A percentile compares a stretch with the other conserved stretches of the same genome.
These are phyloP conservation scores for Neofusicoccum laricinum DNA, from an alignment of 2,329 filamentous ascomycete genomes.

Conservation along the genomic window DNA sequence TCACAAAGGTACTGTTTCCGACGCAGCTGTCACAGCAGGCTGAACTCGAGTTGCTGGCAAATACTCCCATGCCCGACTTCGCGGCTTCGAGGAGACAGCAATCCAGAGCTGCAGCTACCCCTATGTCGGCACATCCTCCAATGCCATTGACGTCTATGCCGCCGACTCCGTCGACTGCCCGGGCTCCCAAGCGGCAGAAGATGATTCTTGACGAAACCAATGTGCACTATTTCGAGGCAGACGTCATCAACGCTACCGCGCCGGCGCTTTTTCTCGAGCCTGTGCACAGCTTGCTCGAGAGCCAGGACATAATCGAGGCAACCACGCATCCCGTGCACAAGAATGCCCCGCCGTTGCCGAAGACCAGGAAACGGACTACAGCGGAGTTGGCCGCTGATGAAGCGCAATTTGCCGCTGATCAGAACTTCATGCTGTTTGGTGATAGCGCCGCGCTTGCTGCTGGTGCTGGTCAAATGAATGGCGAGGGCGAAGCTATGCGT, in stretches of 20 bases:
- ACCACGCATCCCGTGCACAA: slow-evolving; percentile 76
- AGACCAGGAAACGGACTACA: slow-evolving; percentile 86
- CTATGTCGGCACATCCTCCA: slow-evolving; percentile 59
- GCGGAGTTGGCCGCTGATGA: slow-evolving; percentile 95
- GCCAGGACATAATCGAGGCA: slow-evolving; percentile 67
- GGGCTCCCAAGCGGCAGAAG: slow-evolving; percentile 63
- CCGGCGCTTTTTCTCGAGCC: slow-evolving; percentile 76
- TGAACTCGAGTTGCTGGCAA: slow-evolving; percentile 74
- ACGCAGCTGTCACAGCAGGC: slow-evolving; percentile 72
- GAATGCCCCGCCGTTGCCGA: slow-evolving; percentile 74
- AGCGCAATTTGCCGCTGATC: slow-evolving; percentile 81
- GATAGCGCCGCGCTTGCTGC: slow-evolving; percentile 73
- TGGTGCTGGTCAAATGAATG: slow-evolving; percentile 55
- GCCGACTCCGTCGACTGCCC: slow-evolving; percentile 56
- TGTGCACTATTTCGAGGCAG: slow-evolving; percentile 71
- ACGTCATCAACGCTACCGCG: slow-evolving; percentile 70
- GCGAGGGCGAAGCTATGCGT: slow-evolving; percentile 63
- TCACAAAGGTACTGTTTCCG: slow-evolving; percentile 78
- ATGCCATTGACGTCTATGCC: slow-evolving; percentile 58
- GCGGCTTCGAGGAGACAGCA: slow-evolving; percentile 49
- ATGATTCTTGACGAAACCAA: slow-evolving; percentile 75
- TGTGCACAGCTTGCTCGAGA: slow-evolving; percentile 65
- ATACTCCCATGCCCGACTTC: slow-evolving; percentile 59
- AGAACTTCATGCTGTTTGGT: slow-evolving; percentile 88
- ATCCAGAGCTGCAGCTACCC: slow-evolving; percentile 41